Percentiles rank a stretch among this genome's conserved stretches.
Evolutionary conservation across 768 basidiomycete species (phyloP).

Genomic region (Mycena pura): DNA sequence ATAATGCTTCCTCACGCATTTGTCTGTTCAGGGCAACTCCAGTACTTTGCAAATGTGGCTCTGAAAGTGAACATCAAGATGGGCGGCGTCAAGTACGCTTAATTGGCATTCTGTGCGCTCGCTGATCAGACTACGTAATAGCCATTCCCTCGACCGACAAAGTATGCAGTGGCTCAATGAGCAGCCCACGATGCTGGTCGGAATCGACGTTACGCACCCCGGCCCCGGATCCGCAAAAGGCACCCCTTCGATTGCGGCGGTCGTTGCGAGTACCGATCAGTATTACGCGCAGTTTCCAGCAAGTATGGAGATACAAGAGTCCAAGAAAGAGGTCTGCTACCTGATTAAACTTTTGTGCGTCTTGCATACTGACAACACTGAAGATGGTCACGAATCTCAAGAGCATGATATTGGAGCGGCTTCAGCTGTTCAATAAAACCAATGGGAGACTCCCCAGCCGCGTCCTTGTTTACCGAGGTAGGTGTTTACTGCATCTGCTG

Average conservation of each 20-base stretch:
- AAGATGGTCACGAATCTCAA: conserved; percentile 79
- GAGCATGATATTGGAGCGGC: conserved; percentile 71
- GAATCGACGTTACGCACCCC: conserved; percentile 85
- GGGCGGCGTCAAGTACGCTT: conserved; percentile 72
- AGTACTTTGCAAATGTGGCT: conserved; percentile 83
- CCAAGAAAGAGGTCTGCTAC: conserved; percentile 71
- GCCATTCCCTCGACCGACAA: conserved; percentile 53
- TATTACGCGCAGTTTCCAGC: conserved; percentile 76
- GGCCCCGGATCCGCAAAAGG: conserved; percentile 76
- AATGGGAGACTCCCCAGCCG: conserved; percentile 67
- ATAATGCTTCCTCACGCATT: conserved; percentile 19
- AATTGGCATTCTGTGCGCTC: conserved; percentile 15
- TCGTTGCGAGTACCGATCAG: conserved; percentile 77
- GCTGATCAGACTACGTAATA: conserved; percentile 24
- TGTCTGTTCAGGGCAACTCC: conserved; percentile 56
- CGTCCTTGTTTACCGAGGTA: conserved; percentile 69
- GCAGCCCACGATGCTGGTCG: conserved; percentile 79
- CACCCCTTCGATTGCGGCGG: conserved; percentile 77
- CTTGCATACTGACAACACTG: neutral
- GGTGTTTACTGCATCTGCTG: neutral
- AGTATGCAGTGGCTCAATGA: conserved; percentile 67
- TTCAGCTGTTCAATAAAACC: conserved; percentile 55
- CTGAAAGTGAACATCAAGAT: conserved; percentile 87
- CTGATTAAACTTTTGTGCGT: neutral
- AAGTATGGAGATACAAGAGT: conserved; percentile 74